A percentile compares a stretch with the other conserved stretches of the same genome.
phyloP scores from a whole-genome alignment of 129 eudicot genomes.

The Silybum marianum region DNA sequence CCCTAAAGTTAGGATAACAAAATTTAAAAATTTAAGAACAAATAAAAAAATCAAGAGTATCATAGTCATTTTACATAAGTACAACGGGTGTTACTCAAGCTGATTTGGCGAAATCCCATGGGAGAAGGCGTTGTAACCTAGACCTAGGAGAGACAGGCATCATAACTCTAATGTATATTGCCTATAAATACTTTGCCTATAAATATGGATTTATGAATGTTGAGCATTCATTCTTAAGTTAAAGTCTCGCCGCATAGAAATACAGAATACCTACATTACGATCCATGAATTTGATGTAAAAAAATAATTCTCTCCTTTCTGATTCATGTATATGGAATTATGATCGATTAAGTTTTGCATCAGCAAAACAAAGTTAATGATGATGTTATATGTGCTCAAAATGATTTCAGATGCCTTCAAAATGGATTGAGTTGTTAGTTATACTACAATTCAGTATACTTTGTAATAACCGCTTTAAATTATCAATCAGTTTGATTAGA shows the following conservation, averaged over 20 bases:
- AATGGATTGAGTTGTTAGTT: conserved; percentile 3
- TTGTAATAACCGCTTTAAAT: background rate
- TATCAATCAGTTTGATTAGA: background rate
- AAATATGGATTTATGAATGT: background rate
- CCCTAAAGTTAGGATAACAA: background rate
- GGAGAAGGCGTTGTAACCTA: background rate
- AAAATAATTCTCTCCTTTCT: background rate
- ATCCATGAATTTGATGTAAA: conserved; percentile 9
- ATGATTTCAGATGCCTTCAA: background rate
- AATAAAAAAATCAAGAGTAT: too few relatives aligned
- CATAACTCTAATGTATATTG: background rate
- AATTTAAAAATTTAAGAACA: too few relatives aligned
- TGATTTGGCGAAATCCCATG: conserved; percentile 10
- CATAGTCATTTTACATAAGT: background rate
- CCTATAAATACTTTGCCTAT: background rate
- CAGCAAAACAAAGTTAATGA: conserved; percentile 4
- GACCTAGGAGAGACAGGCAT: background rate
- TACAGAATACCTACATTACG: background rate
- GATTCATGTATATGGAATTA: background rate
- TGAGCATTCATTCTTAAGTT: background rate
- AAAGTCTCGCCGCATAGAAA: background rate
- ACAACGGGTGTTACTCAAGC: background rate
- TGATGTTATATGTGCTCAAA: background rate
- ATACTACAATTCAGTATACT: background rate
- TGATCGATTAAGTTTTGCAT: conserved; percentile 6